These are phyloP conservation scores for Acer saccharum DNA, from an alignment of 345 rosid species.

Conservation along the genomic window DNA sequence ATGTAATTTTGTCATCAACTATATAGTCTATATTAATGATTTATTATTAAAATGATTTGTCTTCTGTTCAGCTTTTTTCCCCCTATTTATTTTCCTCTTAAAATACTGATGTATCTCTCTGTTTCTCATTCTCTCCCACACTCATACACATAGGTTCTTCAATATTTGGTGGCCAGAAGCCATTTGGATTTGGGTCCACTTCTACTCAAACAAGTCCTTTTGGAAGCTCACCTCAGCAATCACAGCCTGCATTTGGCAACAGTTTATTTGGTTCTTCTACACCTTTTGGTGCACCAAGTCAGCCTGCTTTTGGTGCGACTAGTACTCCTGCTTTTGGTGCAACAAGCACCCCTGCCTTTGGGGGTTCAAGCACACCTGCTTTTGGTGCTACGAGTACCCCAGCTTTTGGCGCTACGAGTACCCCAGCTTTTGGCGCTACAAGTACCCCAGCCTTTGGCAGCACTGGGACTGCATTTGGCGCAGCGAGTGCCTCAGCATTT, in stretches of 20 bases:
- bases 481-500: slow-evolving; percentile 45
- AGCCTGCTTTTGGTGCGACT: slow-evolving; percentile 57
- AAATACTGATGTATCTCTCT: not conserved
- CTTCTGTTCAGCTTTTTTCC: not conserved
- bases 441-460: slow-evolving; percentile 52
- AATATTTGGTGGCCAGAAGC: slow-evolving; percentile 79
- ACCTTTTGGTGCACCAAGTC: slow-evolving; percentile 66
- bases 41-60: not conserved
- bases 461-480: slow-evolving; percentile 44
- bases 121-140: slow-evolving; percentile 7
- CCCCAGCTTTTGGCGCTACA: slow-evolving; percentile 49
- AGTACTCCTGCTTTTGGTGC: slow-evolving; percentile 51
- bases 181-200: slow-evolving; percentile 79
- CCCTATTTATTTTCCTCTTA: not conserved
- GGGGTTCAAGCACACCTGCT: slow-evolving; percentile 39
- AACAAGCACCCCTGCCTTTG: slow-evolving; percentile 50
- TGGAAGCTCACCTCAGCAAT: slow-evolving; percentile 62
- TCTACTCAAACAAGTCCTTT: slow-evolving; percentile 62
- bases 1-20: not conserved
- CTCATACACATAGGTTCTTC: slow-evolving; percentile 49
- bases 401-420: slow-evolving; percentile 51
- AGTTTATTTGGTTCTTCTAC: slow-evolving; percentile 63
- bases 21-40: not conserved
- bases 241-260: slow-evolving; percentile 76
- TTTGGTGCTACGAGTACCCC: slow-evolving; percentile 56